phyloP scores from a whole-genome alignment of 2,329 filamentous ascomycete genomes.

The Trichophyton rubrum region DNA sequence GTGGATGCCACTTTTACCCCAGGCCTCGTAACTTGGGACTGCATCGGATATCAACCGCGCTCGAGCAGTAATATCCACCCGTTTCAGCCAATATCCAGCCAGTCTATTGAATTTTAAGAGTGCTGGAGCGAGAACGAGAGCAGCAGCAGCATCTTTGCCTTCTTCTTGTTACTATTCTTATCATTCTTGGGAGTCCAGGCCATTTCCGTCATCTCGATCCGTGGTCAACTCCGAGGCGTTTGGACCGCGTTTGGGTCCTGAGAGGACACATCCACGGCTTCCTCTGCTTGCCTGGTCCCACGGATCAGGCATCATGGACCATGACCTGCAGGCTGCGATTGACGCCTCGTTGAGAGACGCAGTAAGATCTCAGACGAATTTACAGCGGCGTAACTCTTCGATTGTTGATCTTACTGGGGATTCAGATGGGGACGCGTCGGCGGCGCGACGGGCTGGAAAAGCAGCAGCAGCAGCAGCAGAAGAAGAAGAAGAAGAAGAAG shows the following conservation, averaged over 20 bases:
- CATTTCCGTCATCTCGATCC: neutral
- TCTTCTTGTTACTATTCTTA: too few species aligned
- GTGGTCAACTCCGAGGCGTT: neutral
- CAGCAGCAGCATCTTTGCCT: neutral
- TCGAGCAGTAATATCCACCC: neutral
- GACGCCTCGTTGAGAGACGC: neutral
- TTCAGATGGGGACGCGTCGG: slow-evolving; percentile 2
- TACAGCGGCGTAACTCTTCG: neutral
- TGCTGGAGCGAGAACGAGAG: neutral
- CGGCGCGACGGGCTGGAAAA: neutral
- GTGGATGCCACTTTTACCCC: neutral
- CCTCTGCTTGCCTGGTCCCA: neutral
- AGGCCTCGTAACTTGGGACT: neutral
- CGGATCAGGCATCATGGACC: neutral
- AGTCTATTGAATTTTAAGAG: neutral
- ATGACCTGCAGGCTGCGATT: slow-evolving; percentile 1
- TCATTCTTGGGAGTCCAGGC: neutral
- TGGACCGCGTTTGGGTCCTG: neutral
- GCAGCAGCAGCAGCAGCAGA: neutral
- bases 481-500: neutral
- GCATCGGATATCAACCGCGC: neutral
- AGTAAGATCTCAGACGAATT: neutral
- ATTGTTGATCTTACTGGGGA: slow-evolving; percentile 11
- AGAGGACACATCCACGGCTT: neutral
- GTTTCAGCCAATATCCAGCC: neutral